Conservation (phyloP, 192 early-diverging fungal species). For the Mortierella antarctica region DNA sequence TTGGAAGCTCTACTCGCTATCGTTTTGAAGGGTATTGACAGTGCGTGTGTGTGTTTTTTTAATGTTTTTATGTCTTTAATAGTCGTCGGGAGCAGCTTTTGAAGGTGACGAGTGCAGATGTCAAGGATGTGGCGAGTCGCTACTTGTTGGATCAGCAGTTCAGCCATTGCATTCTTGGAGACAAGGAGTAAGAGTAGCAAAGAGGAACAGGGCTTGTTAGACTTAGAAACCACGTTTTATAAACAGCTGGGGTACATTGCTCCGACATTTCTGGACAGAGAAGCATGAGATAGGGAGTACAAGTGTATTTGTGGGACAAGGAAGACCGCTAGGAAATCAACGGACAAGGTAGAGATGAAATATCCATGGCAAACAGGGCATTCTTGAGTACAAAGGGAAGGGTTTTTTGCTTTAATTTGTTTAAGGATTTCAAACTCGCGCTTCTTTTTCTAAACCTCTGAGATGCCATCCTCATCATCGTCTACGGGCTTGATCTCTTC, state of each 20-base stretch:
- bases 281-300: no score
- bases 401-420: neutral
- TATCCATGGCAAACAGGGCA: neutral
- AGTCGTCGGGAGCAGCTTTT: conserved; percentile 83
- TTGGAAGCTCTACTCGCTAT: neutral
- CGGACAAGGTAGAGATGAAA: no score
- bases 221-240: no score
- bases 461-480: conserved; percentile 39
- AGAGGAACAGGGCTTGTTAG: neutral
- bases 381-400: neutral
- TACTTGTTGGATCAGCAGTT: conserved; percentile 63
- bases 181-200: conserved; percentile 24
- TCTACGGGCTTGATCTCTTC: conserved; percentile 33
- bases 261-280: no score
- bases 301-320: no score
- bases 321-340: no score
- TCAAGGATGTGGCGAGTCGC: conserved; percentile 75
- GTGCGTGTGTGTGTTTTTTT: conserved; percentile 14
- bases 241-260: no score
- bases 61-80: conserved; percentile 17
- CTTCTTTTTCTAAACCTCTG: conserved; percentile 18
- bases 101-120: conserved; percentile 70
- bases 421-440: neutral
- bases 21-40: neutral
- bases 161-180: conserved; percentile 49